Base-by-base conservation (phyloP, 1,284 basidiomycete genomes). In the Wallemia mellicola region DNA sequence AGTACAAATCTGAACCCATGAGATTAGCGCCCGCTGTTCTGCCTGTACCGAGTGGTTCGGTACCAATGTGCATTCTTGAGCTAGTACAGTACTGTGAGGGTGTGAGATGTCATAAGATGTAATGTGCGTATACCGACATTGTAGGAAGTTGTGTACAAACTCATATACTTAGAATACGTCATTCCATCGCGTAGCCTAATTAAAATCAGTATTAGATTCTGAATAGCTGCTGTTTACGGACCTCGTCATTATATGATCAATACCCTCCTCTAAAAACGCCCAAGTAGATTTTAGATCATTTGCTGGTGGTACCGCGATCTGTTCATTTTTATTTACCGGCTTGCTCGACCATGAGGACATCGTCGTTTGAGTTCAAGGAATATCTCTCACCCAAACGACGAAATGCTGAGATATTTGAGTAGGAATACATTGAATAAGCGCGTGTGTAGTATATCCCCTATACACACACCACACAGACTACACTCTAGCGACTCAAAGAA, bases 1-100 rank as follows among this genome's bases (percentile, higher is more conserved):
- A 83, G 71, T 96, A 95, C 63, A 95, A 73, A 75, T 95, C 89
- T 26, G 87, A 82, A 60, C 91, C 91, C 76, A 95, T 89, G 64
- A 95, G 73, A 73, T 88, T 91, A 60, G 91, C 88, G 63, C 91
- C 89, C 63, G 82, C 85, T 83, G 70, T 57, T 24, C 55, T 57
- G 15, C 55, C 55, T 2, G 55, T 57, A 17, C 55, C 55, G 15
- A 57, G 55, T 28, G 55, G 55, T 24, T 57, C 55, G 3, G 25
- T 57, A 3, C 5, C 14, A 2, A 3, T 28, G 24, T 57, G 11
- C 55, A 57, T 57, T 14, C 55, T 14, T 14, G 25, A 27, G 55
- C 55, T 57, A 2, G 55, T 57, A 28, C 55, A 63, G 59, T 27
- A 26, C 27, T 59, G 59, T 2, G 63, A 65, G 24, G 17, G 28